Conservation (phyloP, 2,329 filamentous ascomycete species). For the Chrysosphaeria jannelii region DNA sequence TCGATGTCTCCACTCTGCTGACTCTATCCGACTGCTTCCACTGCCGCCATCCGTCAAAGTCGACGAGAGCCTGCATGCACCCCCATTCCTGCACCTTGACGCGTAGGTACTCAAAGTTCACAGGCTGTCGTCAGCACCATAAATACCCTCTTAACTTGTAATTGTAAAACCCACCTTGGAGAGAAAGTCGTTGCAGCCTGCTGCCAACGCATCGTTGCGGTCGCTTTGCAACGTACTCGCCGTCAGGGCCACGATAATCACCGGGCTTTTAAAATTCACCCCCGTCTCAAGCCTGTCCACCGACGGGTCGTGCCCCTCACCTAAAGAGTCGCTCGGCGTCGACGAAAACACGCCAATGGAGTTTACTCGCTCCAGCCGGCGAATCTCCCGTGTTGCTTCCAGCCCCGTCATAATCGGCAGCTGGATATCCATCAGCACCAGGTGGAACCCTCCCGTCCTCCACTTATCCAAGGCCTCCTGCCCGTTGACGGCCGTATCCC, state of each 20-base stretch:
- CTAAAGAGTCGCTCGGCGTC: conserved; percentile 19
- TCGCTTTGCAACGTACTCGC: conserved; percentile 87
- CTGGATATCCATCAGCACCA: conserved; percentile 97
- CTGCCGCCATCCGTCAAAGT: conserved; percentile 91
- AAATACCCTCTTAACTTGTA: conserved; percentile 5
- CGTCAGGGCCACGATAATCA: conserved; percentile 91
- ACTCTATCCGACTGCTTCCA: conserved; percentile 98
- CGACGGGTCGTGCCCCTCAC: conserved; percentile 19
- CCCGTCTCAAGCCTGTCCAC: conserved; percentile 39
- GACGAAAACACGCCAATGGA: conserved; percentile 72
- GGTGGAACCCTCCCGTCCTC: conserved; percentile 72
- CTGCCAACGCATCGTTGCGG: conserved; percentile 75
- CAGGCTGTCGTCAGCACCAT: conserved; percentile 28
- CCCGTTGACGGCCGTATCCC: conserved; percentile 93
- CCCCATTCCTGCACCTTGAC: conserved; percentile 98
- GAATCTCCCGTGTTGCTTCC: conserved; percentile 82
- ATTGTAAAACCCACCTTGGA: conserved; percentile 73
- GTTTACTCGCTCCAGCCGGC: conserved; percentile 66
- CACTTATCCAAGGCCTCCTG: conserved; percentile 81
- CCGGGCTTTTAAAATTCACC: conserved; percentile 69
- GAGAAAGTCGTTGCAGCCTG: conserved; percentile 92
- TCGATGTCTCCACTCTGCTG: too few relatives aligned
- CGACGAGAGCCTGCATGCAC: conserved; percentile 96
- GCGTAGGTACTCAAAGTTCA: conserved; percentile 92
- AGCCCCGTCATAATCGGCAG: conserved; percentile 88